phyloP scores from a whole-genome alignment of 805 yeast species.

The Nakazawaea molendinolei region DNA sequence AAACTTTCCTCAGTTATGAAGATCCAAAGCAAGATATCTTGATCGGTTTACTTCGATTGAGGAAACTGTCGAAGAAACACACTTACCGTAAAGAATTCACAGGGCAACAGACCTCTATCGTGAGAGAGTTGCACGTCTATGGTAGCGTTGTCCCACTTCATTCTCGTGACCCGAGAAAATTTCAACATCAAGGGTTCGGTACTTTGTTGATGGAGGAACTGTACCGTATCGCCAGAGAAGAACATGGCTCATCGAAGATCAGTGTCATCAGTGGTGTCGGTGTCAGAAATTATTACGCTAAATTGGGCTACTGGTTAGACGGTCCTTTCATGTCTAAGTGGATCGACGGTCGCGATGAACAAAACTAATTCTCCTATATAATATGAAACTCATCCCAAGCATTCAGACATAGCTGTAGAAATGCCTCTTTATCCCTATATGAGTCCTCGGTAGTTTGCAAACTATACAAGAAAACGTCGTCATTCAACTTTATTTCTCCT shows the following conservation, averaged over 20 bases:
- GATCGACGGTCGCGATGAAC: slow-evolving; percentile 16
- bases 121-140: slow-evolving; percentile 95
- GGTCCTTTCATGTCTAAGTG: slow-evolving; percentile 96
- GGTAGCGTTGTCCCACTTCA: slow-evolving; percentile 97
- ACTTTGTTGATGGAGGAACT: slow-evolving; percentile 98
- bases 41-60: slow-evolving; percentile 81
- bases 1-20: slow-evolving; percentile 90
- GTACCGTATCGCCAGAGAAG: slow-evolving; percentile 89
- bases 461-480: slow-evolving; percentile 7
- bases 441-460: too few species aligned
- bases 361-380: slow-evolving; percentile 3
- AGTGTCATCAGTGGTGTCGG: slow-evolving; percentile 97
- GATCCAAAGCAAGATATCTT: slow-evolving; percentile 95
- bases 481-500: slow-evolving; percentile 8
- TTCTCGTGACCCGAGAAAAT: slow-evolving; percentile 93
- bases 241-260: slow-evolving; percentile 86
- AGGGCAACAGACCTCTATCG: slow-evolving; percentile 80
- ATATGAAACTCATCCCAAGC: neutral
- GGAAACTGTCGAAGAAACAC: slow-evolving; percentile 83
- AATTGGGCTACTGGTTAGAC: slow-evolving; percentile 84
- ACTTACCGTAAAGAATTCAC: slow-evolving; percentile 88
- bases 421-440: too few species aligned
- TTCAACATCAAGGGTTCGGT: slow-evolving; percentile 99
- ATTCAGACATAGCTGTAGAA: neutral
- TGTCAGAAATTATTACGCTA: slow-evolving; percentile 90